Base-by-base conservation (phyloP, 1,139 yeast species). In the Pichiaceae sp. region DNA sequence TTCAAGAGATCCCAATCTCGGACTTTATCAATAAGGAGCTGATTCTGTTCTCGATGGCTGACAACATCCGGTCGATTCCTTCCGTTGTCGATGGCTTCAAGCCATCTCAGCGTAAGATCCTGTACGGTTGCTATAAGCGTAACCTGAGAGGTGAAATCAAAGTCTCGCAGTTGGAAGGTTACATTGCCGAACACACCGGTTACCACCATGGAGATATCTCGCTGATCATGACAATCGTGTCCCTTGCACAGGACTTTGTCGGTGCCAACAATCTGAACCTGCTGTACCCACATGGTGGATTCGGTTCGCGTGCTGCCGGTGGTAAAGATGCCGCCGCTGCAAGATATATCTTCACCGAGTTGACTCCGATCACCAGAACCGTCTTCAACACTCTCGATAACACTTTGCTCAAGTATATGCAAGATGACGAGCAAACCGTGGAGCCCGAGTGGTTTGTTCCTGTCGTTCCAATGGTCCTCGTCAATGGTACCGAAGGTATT, bases 291-390 rank as follows among this genome's bases (percentile, higher is more conserved):
- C 83, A 81, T 57, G 99, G 99, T 68, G 82, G 89, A 21, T 93
- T 93, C 57, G 99, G 99, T 71, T 81, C 96, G 2, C 77, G 99
- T 63, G 91, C 94, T 31, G 73, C 87, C 26, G 98, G 99, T 60
- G 99, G 99, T 65, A 93, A 93, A 57, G 98, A 93, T 67, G 93
- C 87, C 19, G 85, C 97, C n/a, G 96, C 97, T 32, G 82, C 96
- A 42, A 89, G 99, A 74, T 93, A 93, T 66, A 89, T 93, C 60
- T 85, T 75, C 57, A 93, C 99, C 0, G 91, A 85, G 52, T 63
- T 91, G 48, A 77, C 75, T 42, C 76, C 80, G 23, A 68, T 93
- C 32, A 83, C 98, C 0, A 68, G 82, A 45, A 75, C 68, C 37
- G 72, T 89, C 6, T 87, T 89, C 60, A 79, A 83, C 49, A 77